Conservation (phyloP, 495 filamentous ascomycete genomes). For the Halenospora varia region DNA sequence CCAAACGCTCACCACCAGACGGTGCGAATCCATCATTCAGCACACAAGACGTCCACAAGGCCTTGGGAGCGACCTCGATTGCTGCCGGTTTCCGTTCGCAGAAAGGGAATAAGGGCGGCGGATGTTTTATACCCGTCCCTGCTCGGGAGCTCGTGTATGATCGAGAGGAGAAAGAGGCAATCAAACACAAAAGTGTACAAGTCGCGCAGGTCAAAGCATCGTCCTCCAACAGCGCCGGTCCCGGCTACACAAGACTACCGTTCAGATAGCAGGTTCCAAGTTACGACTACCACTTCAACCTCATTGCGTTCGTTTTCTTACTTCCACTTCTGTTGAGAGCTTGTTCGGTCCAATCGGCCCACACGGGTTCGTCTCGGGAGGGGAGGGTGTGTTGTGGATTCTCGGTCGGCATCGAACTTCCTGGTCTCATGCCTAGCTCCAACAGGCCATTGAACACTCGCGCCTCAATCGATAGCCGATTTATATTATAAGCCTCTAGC, state of each 20-base stretch:
- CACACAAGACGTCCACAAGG: neutral
- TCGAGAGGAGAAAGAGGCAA: slow-evolving; percentile 10
- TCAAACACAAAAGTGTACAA: slow-evolving; percentile 14
- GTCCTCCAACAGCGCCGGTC: neutral
- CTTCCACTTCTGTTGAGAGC: slow-evolving; percentile 5
- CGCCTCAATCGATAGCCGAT: slow-evolving; percentile 1
- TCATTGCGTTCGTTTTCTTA: neutral
- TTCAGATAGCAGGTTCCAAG: neutral
- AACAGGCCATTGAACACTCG: neutral
- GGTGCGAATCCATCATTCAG: neutral
- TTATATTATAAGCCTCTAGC: neutral
- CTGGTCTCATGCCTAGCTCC: neutral
- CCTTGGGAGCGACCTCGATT: neutral
- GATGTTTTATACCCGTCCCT: slow-evolving; percentile 19
- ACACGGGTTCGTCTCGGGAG: slow-evolving; percentile 21
- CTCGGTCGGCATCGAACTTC: slow-evolving; percentile 11
- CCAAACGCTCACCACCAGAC: neutral
- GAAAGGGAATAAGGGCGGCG: slow-evolving; percentile 10
- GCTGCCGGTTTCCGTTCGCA: slow-evolving; percentile 15
- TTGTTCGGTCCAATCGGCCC: slow-evolving; percentile 14
- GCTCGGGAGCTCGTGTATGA: slow-evolving; percentile 11
- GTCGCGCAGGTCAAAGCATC: slow-evolving; percentile 1
- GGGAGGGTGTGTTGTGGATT: neutral
- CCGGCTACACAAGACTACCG: slow-evolving; percentile 1
- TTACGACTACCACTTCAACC: neutral